Percentiles rank a stretch among this genome's conserved stretches.
Conservation (phyloP, 208 protist species). For the Acanthamoeba sp. region DNA sequence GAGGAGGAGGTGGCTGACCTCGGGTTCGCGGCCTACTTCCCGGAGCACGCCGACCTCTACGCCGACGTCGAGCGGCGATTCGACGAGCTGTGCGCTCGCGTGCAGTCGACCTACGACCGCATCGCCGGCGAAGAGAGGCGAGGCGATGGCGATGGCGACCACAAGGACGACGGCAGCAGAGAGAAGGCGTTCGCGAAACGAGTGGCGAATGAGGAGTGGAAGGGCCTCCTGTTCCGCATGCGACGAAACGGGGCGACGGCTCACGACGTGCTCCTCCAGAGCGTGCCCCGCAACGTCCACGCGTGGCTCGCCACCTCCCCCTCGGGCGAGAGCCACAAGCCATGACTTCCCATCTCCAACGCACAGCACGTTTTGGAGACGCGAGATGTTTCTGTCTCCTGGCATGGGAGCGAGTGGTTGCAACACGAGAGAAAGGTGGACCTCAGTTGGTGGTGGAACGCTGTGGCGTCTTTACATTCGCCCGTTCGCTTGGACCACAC, state of each 20-base stretch:
- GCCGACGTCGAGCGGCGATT: not conserved
- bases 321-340: too few species aligned
- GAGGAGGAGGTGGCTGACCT: not conserved
- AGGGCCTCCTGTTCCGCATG: constrained; percentile 42
- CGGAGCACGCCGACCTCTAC: constrained; percentile 22
- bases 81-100: not conserved
- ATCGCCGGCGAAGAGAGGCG: not conserved
- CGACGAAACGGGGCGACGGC: not conserved
- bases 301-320: not conserved
- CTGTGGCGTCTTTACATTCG: too few species aligned
- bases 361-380: too few species aligned
- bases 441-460: too few species aligned
- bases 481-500: too few species aligned
- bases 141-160: not conserved
- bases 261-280: not conserved
- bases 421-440: too few species aligned
- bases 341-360: not conserved
- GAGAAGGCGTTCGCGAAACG: not conserved
- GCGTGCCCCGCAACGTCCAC: not conserved
- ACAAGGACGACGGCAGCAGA: not conserved
- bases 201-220: not conserved
- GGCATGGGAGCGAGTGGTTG: too few species aligned
- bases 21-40: constrained; percentile 10
- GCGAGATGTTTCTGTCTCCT: too few species aligned
- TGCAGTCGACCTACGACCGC: not conserved